Evolutionary conservation across 1,284 basidiomycete genomes (phyloP).

Genomic region (Puccinia sorghi): DNA sequence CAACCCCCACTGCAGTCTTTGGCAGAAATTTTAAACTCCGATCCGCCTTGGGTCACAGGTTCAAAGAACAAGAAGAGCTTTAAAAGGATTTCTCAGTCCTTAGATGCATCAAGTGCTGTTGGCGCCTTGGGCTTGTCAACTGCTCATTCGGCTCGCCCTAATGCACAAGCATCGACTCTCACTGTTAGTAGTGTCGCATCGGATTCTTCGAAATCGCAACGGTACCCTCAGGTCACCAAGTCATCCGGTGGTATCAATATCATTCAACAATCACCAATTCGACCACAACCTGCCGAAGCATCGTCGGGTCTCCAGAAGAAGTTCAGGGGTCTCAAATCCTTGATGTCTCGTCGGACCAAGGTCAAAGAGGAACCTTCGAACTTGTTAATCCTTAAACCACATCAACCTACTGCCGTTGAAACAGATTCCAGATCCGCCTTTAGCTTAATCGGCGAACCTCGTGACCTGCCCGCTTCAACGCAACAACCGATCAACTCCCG

Average conservation of each 20-base stretch:
- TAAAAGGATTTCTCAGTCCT: not conserved
- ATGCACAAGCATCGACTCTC: not conserved
- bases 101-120: not conserved
- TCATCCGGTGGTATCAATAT: not conserved
- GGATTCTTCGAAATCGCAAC: slow-evolving; percentile 5
- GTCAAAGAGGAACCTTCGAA: not conserved
- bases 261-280: not conserved
- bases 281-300: slow-evolving; percentile 21
- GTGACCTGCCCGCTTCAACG: not conserved
- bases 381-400: no score
- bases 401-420: not conserved
- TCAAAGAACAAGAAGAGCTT: not conserved
- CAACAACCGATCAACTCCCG: not conserved
- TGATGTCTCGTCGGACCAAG: slow-evolving; percentile 15
- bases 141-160: not conserved
- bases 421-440: not conserved
- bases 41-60: slow-evolving; percentile 10
- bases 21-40: slow-evolving; percentile 16
- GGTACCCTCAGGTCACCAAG: not conserved
- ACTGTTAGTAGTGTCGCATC: not conserved
- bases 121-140: slow-evolving; percentile 24
- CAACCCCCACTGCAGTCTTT: slow-evolving; percentile 9
- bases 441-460: not conserved
- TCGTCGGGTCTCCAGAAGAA: slow-evolving; percentile 12
- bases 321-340: slow-evolving; percentile 13